Evolutionary conservation across 1,284 basidiomycete species (phyloP), one percentile per base, ranked within the genome.

Genomic region (Ustilago lituana): DNA sequence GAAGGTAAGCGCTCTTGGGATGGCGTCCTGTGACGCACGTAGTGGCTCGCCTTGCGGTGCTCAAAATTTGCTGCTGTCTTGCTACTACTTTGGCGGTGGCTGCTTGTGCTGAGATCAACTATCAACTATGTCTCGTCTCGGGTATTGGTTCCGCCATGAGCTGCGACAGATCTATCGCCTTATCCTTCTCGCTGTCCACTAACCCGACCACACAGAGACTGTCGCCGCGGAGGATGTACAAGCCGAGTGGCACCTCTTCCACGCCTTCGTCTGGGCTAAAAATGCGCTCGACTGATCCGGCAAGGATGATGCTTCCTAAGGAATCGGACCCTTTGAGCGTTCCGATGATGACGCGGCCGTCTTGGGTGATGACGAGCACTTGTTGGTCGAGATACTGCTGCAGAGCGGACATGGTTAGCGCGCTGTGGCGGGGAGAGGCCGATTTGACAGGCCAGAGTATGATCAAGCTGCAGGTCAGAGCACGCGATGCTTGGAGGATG

Each of bases 201-300:
- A 96, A 93, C 41, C 92, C 95, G 35, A 98, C 91, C 66, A 97
- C 85, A 35, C 90, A 90, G 39, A 96, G 94, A 86, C 95, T 94
- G 81, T 98, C 95, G 2, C 95, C 95, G 79, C 97, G 92, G 77
- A 98, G 91, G 72, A 99, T 89, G 83, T 98, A 98, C 43, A 98
- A 85, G 1, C 95, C 95, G n/a, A 98, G 85, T 0, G 93, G 91
- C 11, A 95, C 89, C 85, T 97, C 93, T 83, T 98, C 93, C 27
- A 97, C 93, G 20, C 91, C 91, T 78, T 91, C 91, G 15, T 98
- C 94, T 2, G 57, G 20, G 54, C 73, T 79, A 38, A 79, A 82
- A 20, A 82, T 75, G 23, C 80, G 53, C 62, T 82, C 80, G 14
- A 76, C 56, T 22, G 73, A 71, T 15, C 47, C 58, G 33, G 77